Percentiles rank a stretch among this genome's conserved stretches.
Conservation (phyloP, 768 basidiomycete genomes). For the Rhodotorula diobovata region DNA sequence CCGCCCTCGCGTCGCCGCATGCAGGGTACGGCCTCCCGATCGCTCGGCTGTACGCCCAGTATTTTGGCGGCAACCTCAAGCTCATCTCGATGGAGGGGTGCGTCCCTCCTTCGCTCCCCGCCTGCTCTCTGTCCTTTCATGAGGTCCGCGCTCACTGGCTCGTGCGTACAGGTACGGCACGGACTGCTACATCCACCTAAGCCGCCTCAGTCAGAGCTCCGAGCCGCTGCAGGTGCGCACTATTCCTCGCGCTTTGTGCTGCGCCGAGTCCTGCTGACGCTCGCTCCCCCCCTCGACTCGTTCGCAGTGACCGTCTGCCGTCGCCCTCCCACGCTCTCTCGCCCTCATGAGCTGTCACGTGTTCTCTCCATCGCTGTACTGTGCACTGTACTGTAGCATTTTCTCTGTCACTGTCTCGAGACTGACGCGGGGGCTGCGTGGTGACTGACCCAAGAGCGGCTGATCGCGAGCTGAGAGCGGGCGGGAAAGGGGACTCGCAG, state of each 20-base stretch:
- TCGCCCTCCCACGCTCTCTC: too few species aligned
- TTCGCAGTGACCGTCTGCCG: too few species aligned
- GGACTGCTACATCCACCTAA: slow-evolving; percentile 79
- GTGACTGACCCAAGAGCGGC: too few species aligned
- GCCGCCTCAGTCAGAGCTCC: slow-evolving; percentile 23
- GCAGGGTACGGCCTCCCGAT: slow-evolving; percentile 85
- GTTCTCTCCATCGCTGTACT: too few species aligned
- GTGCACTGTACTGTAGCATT: too few species aligned
- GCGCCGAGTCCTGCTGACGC: too few species aligned
- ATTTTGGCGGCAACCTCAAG: slow-evolving; percentile 67
- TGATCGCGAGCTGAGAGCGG: too few species aligned
- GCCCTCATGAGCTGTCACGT: too few species aligned
- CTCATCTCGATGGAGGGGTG: slow-evolving; percentile 96
- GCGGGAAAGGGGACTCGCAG: too few species aligned
- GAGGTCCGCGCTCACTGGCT: background rate
- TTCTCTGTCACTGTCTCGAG: too few species aligned
- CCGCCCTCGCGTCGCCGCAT: slow-evolving; percentile 40
- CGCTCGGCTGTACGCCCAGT: slow-evolving; percentile 88
- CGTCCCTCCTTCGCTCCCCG: slow-evolving; percentile 2
- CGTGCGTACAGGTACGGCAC: slow-evolving; percentile 59
- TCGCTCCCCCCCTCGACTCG: background rate
- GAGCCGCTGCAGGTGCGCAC: slow-evolving; percentile 36
- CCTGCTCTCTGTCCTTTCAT: background rate
- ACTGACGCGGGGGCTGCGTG: too few species aligned
- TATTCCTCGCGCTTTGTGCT: background rate